Evolutionary conservation across 352 stramenopile genomes (phyloP).

Genomic region (Thraustotheca clavata): DNA sequence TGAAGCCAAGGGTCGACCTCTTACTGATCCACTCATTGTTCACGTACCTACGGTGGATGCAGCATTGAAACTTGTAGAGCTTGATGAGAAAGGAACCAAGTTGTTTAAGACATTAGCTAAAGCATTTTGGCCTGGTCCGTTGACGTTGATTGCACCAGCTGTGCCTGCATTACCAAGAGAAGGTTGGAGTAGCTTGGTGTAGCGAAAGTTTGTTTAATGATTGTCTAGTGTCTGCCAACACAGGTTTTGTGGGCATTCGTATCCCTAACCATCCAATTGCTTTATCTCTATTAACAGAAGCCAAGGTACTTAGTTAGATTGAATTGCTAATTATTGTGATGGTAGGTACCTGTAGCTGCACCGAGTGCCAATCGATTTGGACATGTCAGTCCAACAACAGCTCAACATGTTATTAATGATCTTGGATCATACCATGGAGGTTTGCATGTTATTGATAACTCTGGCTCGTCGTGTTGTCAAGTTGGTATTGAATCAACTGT

Average conservation of each 20-base stretch:
- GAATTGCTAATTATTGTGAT: background rate
- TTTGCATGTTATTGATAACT: conserved; percentile 69
- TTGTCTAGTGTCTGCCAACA: conserved; percentile 86
- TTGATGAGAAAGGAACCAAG: conserved; percentile 42
- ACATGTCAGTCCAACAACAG: conserved; percentile 95
- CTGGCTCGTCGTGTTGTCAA: conserved; percentile 45
- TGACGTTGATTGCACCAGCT: conserved; percentile 96
- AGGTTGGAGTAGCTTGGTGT: background rate
- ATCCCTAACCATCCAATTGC: conserved; percentile 91
- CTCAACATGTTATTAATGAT: conserved; percentile 96
- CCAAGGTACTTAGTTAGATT: conserved; percentile 26
- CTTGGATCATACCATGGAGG: conserved; percentile 86
- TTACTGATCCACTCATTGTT: conserved; percentile 98
- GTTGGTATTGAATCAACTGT: conserved; percentile 94
- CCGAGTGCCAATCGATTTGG: conserved; percentile 98
- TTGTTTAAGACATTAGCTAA: conserved; percentile 80
- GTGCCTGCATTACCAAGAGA: conserved; percentile 64
- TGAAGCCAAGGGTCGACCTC: conserved; percentile 87
- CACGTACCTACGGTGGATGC: conserved; percentile 88
- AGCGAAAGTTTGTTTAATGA: conserved; percentile 1
- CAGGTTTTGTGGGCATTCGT: conserved; percentile 96
- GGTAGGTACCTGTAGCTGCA: conserved; percentile 91
- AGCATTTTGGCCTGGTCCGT: conserved; percentile 95
- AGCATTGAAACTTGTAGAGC: conserved; percentile 85
- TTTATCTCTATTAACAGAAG: conserved; percentile 77